Evolutionary conservation across 2,329 filamentous ascomycete genomes (phyloP).

Genomic region (Talaromyces sp.): DNA sequence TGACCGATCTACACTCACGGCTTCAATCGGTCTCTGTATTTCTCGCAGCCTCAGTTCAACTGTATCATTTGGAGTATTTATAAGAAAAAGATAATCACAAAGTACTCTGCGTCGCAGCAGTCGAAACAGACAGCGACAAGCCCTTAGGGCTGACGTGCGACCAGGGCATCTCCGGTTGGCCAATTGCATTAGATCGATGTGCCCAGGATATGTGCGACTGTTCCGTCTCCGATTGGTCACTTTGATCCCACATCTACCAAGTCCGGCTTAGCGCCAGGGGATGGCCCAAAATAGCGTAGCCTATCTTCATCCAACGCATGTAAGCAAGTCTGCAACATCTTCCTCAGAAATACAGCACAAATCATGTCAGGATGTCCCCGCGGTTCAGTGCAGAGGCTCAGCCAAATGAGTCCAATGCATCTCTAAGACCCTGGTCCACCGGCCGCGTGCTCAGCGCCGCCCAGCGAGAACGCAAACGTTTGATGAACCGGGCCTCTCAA

Average conservation of each 20-base stretch:
- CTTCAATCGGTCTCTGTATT: background rate
- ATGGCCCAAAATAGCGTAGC: background rate
- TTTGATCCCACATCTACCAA: too few species aligned
- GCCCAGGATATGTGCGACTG: constrained; percentile 1
- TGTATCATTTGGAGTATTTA: too few species aligned
- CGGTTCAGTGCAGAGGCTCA: background rate
- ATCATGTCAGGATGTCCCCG: background rate
- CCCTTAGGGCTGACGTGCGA: background rate
- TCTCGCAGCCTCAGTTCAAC: background rate
- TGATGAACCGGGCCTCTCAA: constrained; percentile 10
- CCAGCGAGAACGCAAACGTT: constrained; percentile 6
- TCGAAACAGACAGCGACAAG: background rate
- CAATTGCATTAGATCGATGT: background rate
- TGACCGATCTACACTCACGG: background rate
- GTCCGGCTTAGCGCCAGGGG: background rate
- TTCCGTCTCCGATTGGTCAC: background rate
- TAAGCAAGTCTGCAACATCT: background rate
- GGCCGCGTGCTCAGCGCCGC: constrained; percentile 2
- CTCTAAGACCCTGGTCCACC: background rate
- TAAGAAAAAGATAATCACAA: background rate
- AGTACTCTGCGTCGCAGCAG: background rate
- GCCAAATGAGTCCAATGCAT: background rate
- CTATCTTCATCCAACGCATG: background rate
- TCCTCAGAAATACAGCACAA: background rate
- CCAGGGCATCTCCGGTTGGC: background rate